phyloP scores from a whole-genome alignment of 331 rosid genomes.

The Rhamnella rubrinervis region DNA sequence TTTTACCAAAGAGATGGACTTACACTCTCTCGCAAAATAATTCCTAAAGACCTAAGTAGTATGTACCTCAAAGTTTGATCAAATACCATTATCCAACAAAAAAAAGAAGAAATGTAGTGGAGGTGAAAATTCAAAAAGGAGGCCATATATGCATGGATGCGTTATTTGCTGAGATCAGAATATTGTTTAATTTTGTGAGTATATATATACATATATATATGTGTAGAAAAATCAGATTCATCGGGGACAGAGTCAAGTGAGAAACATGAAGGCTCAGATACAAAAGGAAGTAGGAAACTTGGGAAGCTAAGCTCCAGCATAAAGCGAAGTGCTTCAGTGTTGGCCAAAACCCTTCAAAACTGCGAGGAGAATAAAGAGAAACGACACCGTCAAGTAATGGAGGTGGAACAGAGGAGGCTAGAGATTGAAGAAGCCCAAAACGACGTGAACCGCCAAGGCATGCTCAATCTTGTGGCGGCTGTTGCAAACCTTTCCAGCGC shows the following conservation, averaged over 20 bases:
- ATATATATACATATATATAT: too few relatives aligned
- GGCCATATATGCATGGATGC: too few relatives aligned
- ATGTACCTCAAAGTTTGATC: too few relatives aligned
- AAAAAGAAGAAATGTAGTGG: too few relatives aligned
- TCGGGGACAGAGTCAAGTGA: conserved; percentile 42
- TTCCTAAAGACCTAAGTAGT: too few relatives aligned
- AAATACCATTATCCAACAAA: too few relatives aligned
- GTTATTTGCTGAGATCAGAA: too few relatives aligned
- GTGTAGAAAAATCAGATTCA: conserved; percentile 31
- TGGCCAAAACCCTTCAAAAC: conserved; percentile 42
- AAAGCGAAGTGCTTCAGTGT: conserved; percentile 44
- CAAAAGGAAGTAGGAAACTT: conserved; percentile 43
- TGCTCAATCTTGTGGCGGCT: conserved; percentile 45
- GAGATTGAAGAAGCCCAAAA: conserved; percentile 50
- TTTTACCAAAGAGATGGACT: too few relatives aligned
- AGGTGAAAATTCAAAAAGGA: too few relatives aligned
- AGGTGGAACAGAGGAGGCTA: conserved; percentile 40
- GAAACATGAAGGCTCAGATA: conserved; percentile 27
- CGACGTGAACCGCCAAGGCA: conserved; percentile 53
- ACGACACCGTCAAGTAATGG: conserved; percentile 53
- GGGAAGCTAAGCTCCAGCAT: conserved; percentile 49
- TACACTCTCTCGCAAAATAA: too few relatives aligned
- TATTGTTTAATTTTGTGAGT: too few relatives aligned
- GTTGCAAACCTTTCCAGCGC: conserved; percentile 44
- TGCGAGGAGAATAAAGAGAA: conserved; percentile 58